Conservation (phyloP, 306 rosid species). For the Arachis stenosperma region DNA sequence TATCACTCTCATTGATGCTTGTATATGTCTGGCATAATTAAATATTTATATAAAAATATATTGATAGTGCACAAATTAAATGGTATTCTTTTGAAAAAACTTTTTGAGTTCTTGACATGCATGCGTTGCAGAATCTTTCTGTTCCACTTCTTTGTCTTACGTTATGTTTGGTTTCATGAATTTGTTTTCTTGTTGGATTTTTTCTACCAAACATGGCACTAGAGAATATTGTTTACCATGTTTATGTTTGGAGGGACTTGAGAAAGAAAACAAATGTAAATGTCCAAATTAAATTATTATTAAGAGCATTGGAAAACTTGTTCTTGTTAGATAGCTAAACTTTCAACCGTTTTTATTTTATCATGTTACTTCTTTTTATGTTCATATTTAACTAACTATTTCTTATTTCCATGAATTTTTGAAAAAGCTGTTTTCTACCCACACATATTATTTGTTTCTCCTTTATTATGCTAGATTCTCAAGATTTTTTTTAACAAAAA, state of each 20-base stretch:
- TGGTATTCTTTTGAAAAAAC: too few relatives aligned
- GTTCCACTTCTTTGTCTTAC: constrained; percentile 25
- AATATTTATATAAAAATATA: too few relatives aligned
- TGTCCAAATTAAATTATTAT: neutral
- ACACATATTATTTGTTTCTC: neutral
- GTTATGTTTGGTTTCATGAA: constrained; percentile 9
- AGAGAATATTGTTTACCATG: constrained; percentile 7
- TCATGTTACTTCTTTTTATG: neutral
- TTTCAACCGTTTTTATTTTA: neutral
- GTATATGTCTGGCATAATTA: too few relatives aligned
- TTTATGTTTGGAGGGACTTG: neutral
- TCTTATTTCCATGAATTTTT: neutral
- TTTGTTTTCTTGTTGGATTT: neutral
- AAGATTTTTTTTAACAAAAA: constrained; percentile 8
- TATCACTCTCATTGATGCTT: too few relatives aligned
- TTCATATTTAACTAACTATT: constrained; percentile 9
- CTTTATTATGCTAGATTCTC: constrained; percentile 5
- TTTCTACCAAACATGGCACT: neutral
- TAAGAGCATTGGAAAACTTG: constrained; percentile 13
- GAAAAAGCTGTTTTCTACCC: neutral
- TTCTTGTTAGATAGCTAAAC: constrained; percentile 6
- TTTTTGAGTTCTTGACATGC: neutral
- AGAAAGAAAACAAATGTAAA: constrained; percentile 16
- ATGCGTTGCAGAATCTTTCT: constrained; percentile 24
- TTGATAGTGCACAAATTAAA: too few relatives aligned